Base-by-base conservation (phyloP, 805 yeast species). In the Dipodascus geniculatus region DNA sequence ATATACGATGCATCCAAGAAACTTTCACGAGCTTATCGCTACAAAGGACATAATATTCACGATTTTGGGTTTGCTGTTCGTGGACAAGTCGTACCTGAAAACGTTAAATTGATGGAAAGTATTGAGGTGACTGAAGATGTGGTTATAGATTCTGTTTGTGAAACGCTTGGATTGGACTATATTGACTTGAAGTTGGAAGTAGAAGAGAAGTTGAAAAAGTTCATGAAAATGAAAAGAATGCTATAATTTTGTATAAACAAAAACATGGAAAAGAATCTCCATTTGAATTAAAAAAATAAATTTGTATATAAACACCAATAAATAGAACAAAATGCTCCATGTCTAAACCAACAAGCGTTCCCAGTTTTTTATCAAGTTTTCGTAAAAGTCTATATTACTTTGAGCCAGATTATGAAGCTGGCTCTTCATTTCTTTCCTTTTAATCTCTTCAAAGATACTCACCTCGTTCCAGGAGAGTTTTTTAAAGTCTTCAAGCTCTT, bases 351-450 rank as follows among this genome's bases (percentile, higher is more conserved):
- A 11, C 33, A 28, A 28, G 11, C 33, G 4, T 38, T 38, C 75
- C 95, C 96, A 88, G 55, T 81, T 82, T 22, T 77, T 78, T 52
- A 85, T 78, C 65, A 87, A 73, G 23, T 77, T 77, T 56, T 78
- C 74, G 68, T 85, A 91, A 63, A 86, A 88, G 23, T 77, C 75
- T 53, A 87, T 80, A 67, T 91, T 85, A 57, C 80, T 80, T 58
- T 84, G 85, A 51, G 95, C 85, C 55, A 91, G 72, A n/a, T 78
- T 76, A 6, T 80, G 71, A 69, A 91, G 74, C 1, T 93, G 77
- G 24, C 75, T 74, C 63, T 83, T 82, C 65, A 90, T 74, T 68
- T 91, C 97, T 38, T 75, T 73, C 31, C 87, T 79, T 68, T 89
- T 89, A 57, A 87, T 85, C 22, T 74, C 76, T 61, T 91, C 96